Evolutionary conservation across 108 stramenopile genomes (phyloP), one percentile per base, ranked within the genome.

Genomic region (Skeletonema costatum): DNA sequence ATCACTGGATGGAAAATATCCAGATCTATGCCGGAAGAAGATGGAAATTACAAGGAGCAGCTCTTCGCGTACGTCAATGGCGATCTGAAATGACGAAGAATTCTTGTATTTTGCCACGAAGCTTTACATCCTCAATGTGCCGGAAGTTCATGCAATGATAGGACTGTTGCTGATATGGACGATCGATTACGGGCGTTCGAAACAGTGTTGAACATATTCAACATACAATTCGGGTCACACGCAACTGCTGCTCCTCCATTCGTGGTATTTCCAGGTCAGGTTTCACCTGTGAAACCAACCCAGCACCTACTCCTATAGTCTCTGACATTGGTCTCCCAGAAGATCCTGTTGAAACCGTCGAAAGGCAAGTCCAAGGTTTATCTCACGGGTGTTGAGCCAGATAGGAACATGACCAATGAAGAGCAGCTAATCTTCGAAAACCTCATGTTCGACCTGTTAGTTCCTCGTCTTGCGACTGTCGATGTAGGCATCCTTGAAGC

Each of bases 1-100:
- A 80, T 64, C 75, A 79, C 25, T 83, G 82, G 82, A 76, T 83
- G 44, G 82, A 83, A 68, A 70, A 75, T 33, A 61, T 83, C 29
- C 82, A 83, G 41, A 70, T 48, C 17, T 83, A 83, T 62, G 25
- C 79, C 33, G 25, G 25, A 58, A 50, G 74, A 69, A 56, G 78
- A 78, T 48, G 75, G 69, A 53, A 75, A 80, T 58, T 83, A 70
- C 78, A 62, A 60, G 48, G 68, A 75, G 39, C 39, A 75, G 41
- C 78, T 83, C 36, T 61, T 32, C 2, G 19, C 32, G 13, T 83
- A 80, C 60, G 82, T 83, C 32, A 68, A 74, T 38, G 66, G 59
- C 14, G 59, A 76, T 70, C 78, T 83, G 16, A 36, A 36, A 33
- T 7, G 68, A 63, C 17, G 30, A 38, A 2, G 32, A 62, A 17